These are phyloP conservation scores for Moringa oleifera DNA, from an alignment of 345 rosid species.

Conservation along the genomic window DNA sequence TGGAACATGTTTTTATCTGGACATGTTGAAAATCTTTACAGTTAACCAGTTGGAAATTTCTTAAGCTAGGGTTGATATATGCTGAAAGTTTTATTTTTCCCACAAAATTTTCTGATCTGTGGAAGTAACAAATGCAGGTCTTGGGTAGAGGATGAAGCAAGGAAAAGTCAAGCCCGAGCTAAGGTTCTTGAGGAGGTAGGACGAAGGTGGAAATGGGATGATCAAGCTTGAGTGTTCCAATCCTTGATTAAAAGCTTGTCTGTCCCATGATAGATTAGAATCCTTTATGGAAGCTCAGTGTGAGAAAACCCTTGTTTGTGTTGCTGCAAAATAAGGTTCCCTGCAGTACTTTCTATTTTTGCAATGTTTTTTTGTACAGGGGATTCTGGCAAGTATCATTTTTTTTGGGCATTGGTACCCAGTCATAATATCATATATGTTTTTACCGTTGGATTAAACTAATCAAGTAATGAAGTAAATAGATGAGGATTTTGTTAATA, in stretches of 20 bases:
- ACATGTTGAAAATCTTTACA: too few species aligned
- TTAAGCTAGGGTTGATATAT: not conserved
- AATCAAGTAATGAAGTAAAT: not conserved
- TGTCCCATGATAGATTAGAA: not conserved
- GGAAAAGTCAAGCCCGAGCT: slow-evolving; percentile 83
- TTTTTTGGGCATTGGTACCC: slow-evolving; percentile 1
- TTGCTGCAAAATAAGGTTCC: not conserved
- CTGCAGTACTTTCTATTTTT: not conserved
- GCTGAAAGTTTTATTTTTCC: too few species aligned
- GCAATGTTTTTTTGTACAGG: not conserved
- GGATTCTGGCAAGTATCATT: not conserved
- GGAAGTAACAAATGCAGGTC: slow-evolving; percentile 40
- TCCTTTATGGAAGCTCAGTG: not conserved
- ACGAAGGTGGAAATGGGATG: slow-evolving; percentile 85
- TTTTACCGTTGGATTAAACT: not conserved
- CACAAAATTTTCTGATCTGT: not conserved
- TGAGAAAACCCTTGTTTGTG: not conserved
- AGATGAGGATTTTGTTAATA: not conserved
- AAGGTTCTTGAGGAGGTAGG: slow-evolving; percentile 80
- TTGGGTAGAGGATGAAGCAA: slow-evolving; percentile 94
- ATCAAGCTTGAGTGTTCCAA: slow-evolving; percentile 25
- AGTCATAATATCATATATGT: not conserved
- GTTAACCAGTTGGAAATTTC: not conserved
- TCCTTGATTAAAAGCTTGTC: not conserved
- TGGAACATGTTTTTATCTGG: too few species aligned